These are phyloP conservation scores for Phialocephala subalpina DNA, from an alignment of 2,329 filamentous ascomycete genomes.

Conservation along the genomic window DNA sequence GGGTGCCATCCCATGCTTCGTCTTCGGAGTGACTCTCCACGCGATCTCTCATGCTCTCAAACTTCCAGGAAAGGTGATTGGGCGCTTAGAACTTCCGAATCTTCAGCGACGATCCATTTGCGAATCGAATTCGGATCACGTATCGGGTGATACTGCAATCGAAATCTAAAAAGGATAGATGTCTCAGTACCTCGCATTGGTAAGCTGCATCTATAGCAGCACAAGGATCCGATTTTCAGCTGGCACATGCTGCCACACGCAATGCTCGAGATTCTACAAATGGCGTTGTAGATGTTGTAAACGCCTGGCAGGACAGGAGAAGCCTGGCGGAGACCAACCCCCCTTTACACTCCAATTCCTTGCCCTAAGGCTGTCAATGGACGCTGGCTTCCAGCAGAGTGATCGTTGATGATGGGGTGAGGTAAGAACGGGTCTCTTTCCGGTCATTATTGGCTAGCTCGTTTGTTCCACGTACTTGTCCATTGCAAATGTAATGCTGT, in stretches of 20 bases:
- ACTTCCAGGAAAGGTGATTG: slow-evolving; percentile 12
- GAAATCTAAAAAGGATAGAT: slow-evolving; percentile 7
- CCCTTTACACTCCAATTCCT: background rate
- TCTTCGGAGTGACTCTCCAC: slow-evolving; percentile 8
- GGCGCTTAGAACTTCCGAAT: slow-evolving; percentile 10
- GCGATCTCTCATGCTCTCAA: slow-evolving; percentile 10
- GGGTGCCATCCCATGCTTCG: slow-evolving; percentile 16
- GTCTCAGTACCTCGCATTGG: slow-evolving; percentile 17
- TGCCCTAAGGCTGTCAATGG: slow-evolving; percentile 5
- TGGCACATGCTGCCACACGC: slow-evolving; percentile 8
- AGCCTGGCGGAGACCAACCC: slow-evolving; percentile 3
- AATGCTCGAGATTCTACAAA: slow-evolving; percentile 8
- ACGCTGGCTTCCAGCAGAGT: background rate
- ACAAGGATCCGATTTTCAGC: slow-evolving; percentile 18
- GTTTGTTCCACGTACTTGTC: background rate
- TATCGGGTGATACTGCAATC: slow-evolving; percentile 17
- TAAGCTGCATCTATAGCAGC: background rate
- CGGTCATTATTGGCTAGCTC: slow-evolving; percentile 13
- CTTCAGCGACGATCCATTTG: slow-evolving; percentile 20
- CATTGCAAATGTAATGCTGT: background rate
- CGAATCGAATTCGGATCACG: background rate
- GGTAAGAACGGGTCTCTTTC: background rate
- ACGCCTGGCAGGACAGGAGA: background rate
- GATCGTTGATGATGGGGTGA: background rate
- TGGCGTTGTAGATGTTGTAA: slow-evolving; percentile 11